phyloP scores from a whole-genome alignment of 257 asterid genomes.

The Scutellaria minor region DNA sequence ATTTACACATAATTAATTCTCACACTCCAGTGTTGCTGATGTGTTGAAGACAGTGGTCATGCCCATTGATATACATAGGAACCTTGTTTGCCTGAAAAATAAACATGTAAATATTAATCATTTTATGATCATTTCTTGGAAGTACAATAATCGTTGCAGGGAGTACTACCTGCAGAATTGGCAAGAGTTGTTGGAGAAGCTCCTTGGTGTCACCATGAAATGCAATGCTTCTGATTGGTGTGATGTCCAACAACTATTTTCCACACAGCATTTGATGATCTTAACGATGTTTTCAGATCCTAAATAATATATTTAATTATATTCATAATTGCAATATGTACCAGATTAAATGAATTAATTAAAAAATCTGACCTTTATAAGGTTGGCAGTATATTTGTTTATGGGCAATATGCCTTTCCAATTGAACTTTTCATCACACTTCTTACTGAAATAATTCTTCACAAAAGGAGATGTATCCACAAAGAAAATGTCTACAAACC shows the following conservation, averaged over 20 bases:
- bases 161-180: no score
- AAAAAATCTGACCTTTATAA: constrained; percentile 45
- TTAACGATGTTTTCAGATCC: constrained; percentile 55
- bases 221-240: constrained; percentile 65
- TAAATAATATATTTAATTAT: constrained; percentile 2
- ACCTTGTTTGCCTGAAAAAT: constrained; percentile 53
- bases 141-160: constrained; percentile 45
- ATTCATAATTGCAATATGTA: no score
- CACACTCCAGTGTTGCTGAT: constrained; percentile 59
- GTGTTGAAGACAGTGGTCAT: constrained; percentile 79
- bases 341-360: no score
- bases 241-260: constrained; percentile 79
- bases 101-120: background rate
- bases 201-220: constrained; percentile 66
- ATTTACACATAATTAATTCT: background rate
- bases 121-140: background rate
- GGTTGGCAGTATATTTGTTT: constrained; percentile 39
- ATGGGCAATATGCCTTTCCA: constrained; percentile 41
- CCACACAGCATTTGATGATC: constrained; percentile 63
- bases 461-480: constrained; percentile 71
- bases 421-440: constrained; percentile 34
- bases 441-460: constrained; percentile 42
- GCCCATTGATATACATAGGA: constrained; percentile 73
- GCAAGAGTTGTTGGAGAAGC: constrained; percentile 56
- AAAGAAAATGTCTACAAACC: constrained; percentile 37